Percentiles rank a stretch among this genome's conserved stretches.
phyloP scores from a whole-genome alignment of 2,329 filamentous ascomycete genomes.

The Cryphonectria naterciae region DNA sequence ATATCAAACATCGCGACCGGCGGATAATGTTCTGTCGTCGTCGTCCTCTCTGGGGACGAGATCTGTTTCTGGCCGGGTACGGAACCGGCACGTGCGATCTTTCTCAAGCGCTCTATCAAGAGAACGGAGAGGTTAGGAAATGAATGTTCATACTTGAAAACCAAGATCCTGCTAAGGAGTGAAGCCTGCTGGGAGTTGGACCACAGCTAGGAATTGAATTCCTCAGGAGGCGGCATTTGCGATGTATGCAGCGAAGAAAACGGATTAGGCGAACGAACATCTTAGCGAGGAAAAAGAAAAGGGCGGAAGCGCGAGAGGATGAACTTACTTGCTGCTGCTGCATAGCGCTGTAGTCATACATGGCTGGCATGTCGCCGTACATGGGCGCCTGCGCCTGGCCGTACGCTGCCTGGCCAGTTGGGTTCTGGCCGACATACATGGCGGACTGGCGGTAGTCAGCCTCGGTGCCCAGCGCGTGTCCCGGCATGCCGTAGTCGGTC shows the following conservation, averaged over 20 bases:
- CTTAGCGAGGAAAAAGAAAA: background rate
- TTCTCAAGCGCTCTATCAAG: conserved; percentile 26
- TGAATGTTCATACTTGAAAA: background rate
- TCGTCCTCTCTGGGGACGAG: background rate
- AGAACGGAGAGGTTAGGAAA: conserved; percentile 5
- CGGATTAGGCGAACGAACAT: conserved; percentile 17
- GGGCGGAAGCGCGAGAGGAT: conserved; percentile 1
- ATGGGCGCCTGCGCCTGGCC: conserved; percentile 79
- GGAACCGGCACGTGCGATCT: conserved; percentile 4
- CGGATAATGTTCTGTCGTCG: conserved; percentile 10
- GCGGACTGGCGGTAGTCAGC: conserved; percentile 80
- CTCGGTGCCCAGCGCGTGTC: conserved; percentile 68
- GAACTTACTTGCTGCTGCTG: conserved; percentile 78
- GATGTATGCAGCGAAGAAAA: conserved; percentile 41
- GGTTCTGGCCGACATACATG: conserved; percentile 83
- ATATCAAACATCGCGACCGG: conserved; percentile 1
- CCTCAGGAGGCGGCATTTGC: conserved; percentile 48
- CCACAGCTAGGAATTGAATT: conserved; percentile 42
- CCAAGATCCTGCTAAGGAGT: background rate
- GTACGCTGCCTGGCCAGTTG: conserved; percentile 72
- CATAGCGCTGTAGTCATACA: conserved; percentile 84
- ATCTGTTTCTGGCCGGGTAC: conserved; percentile 4
- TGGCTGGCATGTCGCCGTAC: conserved; percentile 79
- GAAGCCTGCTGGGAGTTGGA: conserved; percentile 1
- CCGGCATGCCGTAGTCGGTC: conserved; percentile 63